Base-by-base conservation (phyloP, 1,284 basidiomycete genomes). In the Filobasidium uniguttulatum region DNA sequence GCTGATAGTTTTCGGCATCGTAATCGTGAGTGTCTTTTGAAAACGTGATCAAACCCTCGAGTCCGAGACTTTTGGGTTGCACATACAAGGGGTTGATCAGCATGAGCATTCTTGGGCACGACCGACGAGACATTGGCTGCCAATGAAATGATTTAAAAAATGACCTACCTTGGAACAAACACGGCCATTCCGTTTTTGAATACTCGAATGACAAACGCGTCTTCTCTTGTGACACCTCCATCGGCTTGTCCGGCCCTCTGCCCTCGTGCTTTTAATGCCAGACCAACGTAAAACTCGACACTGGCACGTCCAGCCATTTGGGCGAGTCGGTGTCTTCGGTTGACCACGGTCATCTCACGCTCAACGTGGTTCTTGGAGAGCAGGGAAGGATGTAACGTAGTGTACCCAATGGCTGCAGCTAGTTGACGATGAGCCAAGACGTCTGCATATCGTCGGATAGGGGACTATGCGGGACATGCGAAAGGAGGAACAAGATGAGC, bases 251-350 rank as follows among this genome's bases (percentile, higher is more conserved):
- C 60, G 59, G 70, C 67, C 75, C 74, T 50, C 45, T 60, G 60
- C 8, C 78, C 78, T 7, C 83, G 74, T 0, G 76, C 78, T 60
- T 88, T 88, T 56, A 98, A 73, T 1, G 89, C 88, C 12, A 98
- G 72, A 0, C 91, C 90, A 40, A 98, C 91, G 62, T 94, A 97
- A 61, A 97, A 99, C 71, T 98, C 91, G 28, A 97, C 85, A 60
- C 85, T 90, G 0, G 94, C 93, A 9, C 94, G 75, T 2, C 89
- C 81, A 0, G 94, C 94, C 82, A 93, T 93, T 65, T 99, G 94
- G 0, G 91, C 94, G 75, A 93, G 83, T 33, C 91, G 77, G 67
- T 99, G 93, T 9, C 93, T 77, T 53, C 83, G 79, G 63, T 98
- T 98, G 48, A 98, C 84, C 14, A 86, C 81, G 47, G 82, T 81